These are phyloP conservation scores for Phytopythium sindhum DNA, from an alignment of 352 stramenopile genomes.

Conservation along the genomic window DNA sequence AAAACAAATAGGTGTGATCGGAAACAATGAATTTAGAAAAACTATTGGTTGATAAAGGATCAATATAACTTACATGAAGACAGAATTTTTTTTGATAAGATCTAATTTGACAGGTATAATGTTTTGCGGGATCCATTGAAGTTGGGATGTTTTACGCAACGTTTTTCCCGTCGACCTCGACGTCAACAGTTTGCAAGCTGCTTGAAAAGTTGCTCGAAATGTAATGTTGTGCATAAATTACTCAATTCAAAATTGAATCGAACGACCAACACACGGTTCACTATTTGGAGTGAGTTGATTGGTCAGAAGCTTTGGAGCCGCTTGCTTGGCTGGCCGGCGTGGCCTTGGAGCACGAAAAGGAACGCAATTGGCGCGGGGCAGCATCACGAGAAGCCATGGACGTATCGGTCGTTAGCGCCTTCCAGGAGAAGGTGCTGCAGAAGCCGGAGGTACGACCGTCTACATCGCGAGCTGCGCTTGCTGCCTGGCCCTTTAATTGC, in stretches of 20 bases:
- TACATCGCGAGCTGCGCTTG: neutral
- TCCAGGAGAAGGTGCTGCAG: slow-evolving; percentile 65
- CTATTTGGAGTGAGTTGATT: slow-evolving; percentile 1
- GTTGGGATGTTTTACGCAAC: slow-evolving; percentile 3
- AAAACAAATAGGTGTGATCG: neutral
- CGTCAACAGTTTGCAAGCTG: slow-evolving; percentile 2
- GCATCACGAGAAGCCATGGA: slow-evolving; percentile 37
- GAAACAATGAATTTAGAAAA: neutral
- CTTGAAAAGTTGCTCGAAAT: neutral
- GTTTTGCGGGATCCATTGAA: slow-evolving; percentile 4
- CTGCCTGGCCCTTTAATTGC: neutral
- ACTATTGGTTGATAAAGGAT: neutral
- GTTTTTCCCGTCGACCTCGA: neutral
- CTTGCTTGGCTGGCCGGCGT: slow-evolving; percentile 7
- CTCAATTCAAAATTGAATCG: neutral
- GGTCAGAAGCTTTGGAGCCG: neutral
- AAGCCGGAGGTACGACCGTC: slow-evolving; percentile 52
- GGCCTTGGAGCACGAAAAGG: neutral
- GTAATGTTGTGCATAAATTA: too few relatives aligned
- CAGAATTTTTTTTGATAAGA: neutral
- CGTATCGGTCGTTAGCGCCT: slow-evolving; percentile 48
- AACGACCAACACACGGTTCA: neutral
- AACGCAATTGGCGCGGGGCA: slow-evolving; percentile 12
- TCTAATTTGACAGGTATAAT: neutral
- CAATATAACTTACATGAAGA: neutral